Percentiles rank a stretch among this genome's conserved stretches.
Conservation (phyloP, 1,284 basidiomycete genomes). For the Erythrobasidium hasegawianum region DNA sequence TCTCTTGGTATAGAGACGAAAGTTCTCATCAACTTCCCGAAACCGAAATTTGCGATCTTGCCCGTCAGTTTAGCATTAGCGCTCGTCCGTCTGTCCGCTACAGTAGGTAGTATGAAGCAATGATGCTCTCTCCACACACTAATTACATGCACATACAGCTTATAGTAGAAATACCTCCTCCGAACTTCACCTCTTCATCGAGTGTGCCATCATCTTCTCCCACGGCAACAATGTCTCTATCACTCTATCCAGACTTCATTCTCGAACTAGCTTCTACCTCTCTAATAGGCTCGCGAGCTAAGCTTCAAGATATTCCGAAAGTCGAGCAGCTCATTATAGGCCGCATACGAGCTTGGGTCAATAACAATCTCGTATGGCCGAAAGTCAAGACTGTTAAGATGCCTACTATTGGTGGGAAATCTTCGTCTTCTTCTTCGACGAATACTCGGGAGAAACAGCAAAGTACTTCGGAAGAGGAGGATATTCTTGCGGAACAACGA, state of each 20-base stretch:
- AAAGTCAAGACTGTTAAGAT: conserved; percentile 52
- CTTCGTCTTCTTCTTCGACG: too few relatives aligned
- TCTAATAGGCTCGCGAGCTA: conserved; percentile 56
- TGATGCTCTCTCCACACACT: too few relatives aligned
- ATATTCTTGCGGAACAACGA: neutral
- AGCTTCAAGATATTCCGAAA: conserved; percentile 60
- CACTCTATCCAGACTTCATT: conserved; percentile 57
- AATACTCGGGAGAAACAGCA: neutral
- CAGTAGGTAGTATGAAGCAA: conserved; percentile 47
- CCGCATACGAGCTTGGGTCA: conserved; percentile 53
- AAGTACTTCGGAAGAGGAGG: conserved; percentile 5
- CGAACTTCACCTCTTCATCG: conserved; percentile 46
- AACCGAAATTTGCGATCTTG: conserved; percentile 57
- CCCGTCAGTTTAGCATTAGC: conserved; percentile 57
- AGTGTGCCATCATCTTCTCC: conserved; percentile 37
- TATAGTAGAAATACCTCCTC: conserved; percentile 30
- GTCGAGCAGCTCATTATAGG: conserved; percentile 58
- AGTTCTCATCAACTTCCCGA: conserved; percentile 58
- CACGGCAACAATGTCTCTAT: conserved; percentile 53
- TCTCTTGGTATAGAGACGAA: conserved; percentile 56
- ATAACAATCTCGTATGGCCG: conserved; percentile 56
- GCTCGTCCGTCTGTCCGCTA: conserved; percentile 56
- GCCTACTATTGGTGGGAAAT: conserved; percentile 48
- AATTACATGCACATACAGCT: too few relatives aligned
- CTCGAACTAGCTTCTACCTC: conserved; percentile 56